A percentile compares a stretch with the other conserved stretches of the same genome.
These are phyloP conservation scores for Seiridium cupressi DNA, from an alignment of 2,329 filamentous ascomycete species.

Conservation along the genomic window DNA sequence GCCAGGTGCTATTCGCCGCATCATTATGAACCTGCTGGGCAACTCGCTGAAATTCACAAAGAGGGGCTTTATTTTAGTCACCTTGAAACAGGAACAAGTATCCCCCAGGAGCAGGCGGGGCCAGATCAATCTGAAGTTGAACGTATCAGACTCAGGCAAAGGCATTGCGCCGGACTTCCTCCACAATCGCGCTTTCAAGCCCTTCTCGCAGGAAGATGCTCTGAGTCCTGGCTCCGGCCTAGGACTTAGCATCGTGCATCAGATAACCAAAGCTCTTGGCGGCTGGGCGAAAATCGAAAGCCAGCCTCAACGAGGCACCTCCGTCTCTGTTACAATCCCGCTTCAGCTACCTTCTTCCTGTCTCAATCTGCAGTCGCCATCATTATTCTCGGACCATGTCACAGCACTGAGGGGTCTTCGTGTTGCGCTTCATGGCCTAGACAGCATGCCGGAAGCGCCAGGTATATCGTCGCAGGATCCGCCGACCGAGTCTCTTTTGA, in stretches of 20 bases:
- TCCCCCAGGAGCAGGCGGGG: conserved; percentile 9
- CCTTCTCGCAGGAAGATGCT: conserved; percentile 59
- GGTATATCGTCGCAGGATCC: not conserved
- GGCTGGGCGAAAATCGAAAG: not conserved
- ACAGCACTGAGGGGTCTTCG: conserved; percentile 21
- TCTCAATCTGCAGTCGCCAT: not conserved
- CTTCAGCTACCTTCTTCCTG: conserved; percentile 13
- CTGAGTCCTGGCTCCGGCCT: conserved; percentile 57
- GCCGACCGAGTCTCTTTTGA: conserved; percentile 13
- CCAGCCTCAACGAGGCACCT: not conserved
- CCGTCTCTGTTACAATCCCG: conserved; percentile 29
- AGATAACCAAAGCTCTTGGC: conserved; percentile 11
- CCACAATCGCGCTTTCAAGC: conserved; percentile 54
- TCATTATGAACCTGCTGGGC: conserved; percentile 62
- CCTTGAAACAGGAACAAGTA: conserved; percentile 13
- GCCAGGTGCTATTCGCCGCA: conserved; percentile 47
- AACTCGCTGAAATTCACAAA: conserved; percentile 62
- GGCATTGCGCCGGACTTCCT: conserved; percentile 62
- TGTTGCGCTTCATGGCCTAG: conserved; percentile 22
- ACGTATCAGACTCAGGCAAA: conserved; percentile 56
- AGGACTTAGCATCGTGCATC: conserved; percentile 57
- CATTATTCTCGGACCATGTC: not conserved
- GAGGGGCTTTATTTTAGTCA: conserved; percentile 26
- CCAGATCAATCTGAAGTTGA: conserved; percentile 1
- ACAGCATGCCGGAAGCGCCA: not conserved